These are phyloP conservation scores for Deinandra increscens DNA, from an alignment of 129 eudicot species.

Conservation along the genomic window DNA sequence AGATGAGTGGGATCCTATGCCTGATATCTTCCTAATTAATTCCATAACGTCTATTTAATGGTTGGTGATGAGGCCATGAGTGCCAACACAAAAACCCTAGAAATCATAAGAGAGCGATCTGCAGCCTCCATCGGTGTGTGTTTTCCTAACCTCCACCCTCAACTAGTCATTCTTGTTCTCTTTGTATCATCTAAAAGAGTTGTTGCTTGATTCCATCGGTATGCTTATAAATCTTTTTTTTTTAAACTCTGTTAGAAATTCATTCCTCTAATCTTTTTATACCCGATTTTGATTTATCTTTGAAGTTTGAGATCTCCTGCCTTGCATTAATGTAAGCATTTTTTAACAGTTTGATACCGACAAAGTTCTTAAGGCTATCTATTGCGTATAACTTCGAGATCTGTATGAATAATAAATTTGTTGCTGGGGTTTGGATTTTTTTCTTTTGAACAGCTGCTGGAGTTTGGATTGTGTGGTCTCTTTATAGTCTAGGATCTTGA, in stretches of 20 bases:
- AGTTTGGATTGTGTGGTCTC: slow-evolving; percentile 20
- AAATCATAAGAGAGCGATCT: slow-evolving; percentile 6
- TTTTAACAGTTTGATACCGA: background rate
- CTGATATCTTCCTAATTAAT: slow-evolving; percentile 19
- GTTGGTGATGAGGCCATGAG: slow-evolving; percentile 23
- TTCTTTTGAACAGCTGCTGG: no score
- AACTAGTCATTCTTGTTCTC: slow-evolving; percentile 1
- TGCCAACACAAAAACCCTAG: slow-evolving; percentile 22
- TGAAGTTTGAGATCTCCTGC: background rate
- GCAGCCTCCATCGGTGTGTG: background rate
- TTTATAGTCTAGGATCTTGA: slow-evolving; percentile 12
- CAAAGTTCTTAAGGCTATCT: slow-evolving; percentile 6
- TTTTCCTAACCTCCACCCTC: slow-evolving; percentile 5
- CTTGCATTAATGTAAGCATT: slow-evolving; percentile 7
- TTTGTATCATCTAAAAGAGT: background rate
- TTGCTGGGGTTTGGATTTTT: slow-evolving; percentile 21
- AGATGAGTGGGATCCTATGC: slow-evolving; percentile 10
- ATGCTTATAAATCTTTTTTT: background rate
- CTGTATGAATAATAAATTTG: slow-evolving; percentile 4
- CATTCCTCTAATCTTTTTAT: slow-evolving; percentile 7
- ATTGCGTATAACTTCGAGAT: slow-evolving; percentile 17
- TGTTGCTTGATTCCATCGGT: background rate
- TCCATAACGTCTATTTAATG: slow-evolving; percentile 16
- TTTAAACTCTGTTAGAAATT: slow-evolving; percentile 8
- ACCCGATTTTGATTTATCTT: background rate